A percentile compares a stretch with the other conserved stretches of the same genome.
Evolutionary conservation across 164 flowering plant species (phyloP).

Genomic region (Santalum album): DNA sequence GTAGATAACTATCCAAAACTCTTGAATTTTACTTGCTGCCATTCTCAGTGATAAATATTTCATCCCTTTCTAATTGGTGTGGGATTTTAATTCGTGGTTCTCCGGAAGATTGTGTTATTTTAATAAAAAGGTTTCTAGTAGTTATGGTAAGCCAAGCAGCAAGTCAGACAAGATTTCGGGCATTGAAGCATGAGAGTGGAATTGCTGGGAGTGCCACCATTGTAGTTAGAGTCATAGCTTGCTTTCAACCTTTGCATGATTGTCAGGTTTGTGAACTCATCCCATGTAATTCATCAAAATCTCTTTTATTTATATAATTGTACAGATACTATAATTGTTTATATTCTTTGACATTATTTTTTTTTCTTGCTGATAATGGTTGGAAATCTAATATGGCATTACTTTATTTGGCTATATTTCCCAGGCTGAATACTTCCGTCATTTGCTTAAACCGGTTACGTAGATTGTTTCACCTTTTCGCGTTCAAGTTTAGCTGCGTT

Average conservation of each 20-base stretch:
- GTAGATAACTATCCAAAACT: not conserved
- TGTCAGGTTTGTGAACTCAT: slow-evolving; percentile 86
- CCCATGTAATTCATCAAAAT: no score
- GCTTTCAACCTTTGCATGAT: slow-evolving; percentile 90
- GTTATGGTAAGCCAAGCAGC: slow-evolving; percentile 99
- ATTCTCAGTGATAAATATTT: no score
- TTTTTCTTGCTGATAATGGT: not conserved
- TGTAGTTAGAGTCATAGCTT: slow-evolving; percentile 86
- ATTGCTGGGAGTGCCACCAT: slow-evolving; percentile 79
- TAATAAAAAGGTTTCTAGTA: slow-evolving; percentile 35
- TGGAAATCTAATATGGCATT: no score
- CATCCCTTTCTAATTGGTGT: no score
- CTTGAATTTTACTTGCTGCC: no score
- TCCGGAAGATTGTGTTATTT: slow-evolving; percentile 9
- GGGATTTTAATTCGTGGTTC: not conserved
- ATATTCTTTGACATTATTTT: not conserved
- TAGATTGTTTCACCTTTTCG: slow-evolving; percentile 51
- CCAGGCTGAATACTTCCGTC: slow-evolving; percentile 96
- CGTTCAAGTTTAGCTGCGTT: slow-evolving; percentile 50
- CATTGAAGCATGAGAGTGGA: slow-evolving; percentile 87
- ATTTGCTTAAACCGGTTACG: slow-evolving; percentile 92
- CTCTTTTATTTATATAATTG: no score
- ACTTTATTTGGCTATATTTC: slow-evolving; percentile 6
- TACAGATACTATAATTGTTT: no score
- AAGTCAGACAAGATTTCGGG: slow-evolving; percentile 81